phyloP scores from a whole-genome alignment of 192 early-diverging fungal species.

The Umbelopsis sp. region DNA sequence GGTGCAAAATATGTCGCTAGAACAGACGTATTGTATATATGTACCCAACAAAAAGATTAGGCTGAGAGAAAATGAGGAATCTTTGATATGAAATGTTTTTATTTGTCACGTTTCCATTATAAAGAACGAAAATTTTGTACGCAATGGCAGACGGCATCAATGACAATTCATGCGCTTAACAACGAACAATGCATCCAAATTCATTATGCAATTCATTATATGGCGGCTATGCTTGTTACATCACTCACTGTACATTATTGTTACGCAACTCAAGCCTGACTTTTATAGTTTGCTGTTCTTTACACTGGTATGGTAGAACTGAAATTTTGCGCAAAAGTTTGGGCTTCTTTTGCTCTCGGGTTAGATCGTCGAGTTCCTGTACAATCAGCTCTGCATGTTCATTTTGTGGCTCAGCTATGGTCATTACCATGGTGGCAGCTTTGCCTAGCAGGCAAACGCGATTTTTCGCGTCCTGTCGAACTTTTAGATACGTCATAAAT shows the following conservation, averaged over 20 bases:
- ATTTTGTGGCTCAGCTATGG: background rate
- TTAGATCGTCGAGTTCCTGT: background rate
- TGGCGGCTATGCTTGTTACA: too few relatives aligned
- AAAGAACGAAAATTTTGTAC: too few relatives aligned
- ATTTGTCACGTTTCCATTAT: too few relatives aligned
- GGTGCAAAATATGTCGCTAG: conserved; percentile 51
- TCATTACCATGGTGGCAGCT: background rate
- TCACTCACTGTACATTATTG: too few relatives aligned
- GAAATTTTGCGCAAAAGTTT: background rate
- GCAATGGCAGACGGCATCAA: too few relatives aligned
- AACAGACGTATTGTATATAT: conserved; percentile 44
- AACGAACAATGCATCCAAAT: too few relatives aligned
- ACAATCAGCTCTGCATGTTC: background rate
- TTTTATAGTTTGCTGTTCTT: background rate
- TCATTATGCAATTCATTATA: too few relatives aligned
- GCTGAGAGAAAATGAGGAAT: background rate
- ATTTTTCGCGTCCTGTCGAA: background rate
- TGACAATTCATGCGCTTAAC: too few relatives aligned
- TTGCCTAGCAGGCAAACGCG: too few relatives aligned
- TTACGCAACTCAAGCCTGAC: background rate
- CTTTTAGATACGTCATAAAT: background rate
- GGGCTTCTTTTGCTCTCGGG: background rate
- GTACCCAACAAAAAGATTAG: background rate
- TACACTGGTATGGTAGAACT: background rate
- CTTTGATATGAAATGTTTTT: too few relatives aligned